phyloP scores from a whole-genome alignment of 306 rosid genomes.

The Malus sylvestris region DNA sequence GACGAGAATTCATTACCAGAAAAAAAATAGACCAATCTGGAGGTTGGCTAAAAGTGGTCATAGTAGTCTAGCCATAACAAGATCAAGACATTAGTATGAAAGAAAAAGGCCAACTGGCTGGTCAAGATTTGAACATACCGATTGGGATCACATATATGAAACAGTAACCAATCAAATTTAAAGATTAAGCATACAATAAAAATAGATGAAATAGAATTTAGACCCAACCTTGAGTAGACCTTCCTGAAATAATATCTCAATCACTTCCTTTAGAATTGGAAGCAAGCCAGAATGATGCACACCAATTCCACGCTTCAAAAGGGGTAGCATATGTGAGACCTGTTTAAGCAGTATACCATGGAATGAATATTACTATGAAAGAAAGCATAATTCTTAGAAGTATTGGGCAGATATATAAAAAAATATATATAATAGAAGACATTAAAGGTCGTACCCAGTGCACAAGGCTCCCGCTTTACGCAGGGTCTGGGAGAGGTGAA shows the following conservation, averaged over 20 bases:
- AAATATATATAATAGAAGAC: too few relatives aligned
- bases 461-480: too few relatives aligned
- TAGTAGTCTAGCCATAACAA: too few relatives aligned
- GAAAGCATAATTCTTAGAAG: neutral
- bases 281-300: constrained; percentile 99
- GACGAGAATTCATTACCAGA: constrained; percentile 41
- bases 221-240: constrained; percentile 83
- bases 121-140: neutral
- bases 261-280: constrained; percentile 94
- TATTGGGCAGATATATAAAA: neutral
- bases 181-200: neutral
- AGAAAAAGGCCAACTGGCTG: too few relatives aligned
- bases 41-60: neutral
- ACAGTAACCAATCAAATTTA: neutral
- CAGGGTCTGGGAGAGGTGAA: too few relatives aligned
- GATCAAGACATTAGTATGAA: too few relatives aligned
- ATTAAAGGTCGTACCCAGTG: too few relatives aligned
- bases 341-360: constrained; percentile 17
- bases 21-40: neutral
- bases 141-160: neutral
- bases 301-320: constrained; percentile 93
- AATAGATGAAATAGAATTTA: constrained; percentile 3
- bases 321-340: constrained; percentile 89
- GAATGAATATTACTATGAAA: constrained; percentile 4
- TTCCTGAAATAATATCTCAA: constrained; percentile 91